A percentile compares a stretch with the other conserved stretches of the same genome.
phyloP scores from a whole-genome alignment of 805 yeast species.

The Schwanniomyces pseudopolymorphus region DNA sequence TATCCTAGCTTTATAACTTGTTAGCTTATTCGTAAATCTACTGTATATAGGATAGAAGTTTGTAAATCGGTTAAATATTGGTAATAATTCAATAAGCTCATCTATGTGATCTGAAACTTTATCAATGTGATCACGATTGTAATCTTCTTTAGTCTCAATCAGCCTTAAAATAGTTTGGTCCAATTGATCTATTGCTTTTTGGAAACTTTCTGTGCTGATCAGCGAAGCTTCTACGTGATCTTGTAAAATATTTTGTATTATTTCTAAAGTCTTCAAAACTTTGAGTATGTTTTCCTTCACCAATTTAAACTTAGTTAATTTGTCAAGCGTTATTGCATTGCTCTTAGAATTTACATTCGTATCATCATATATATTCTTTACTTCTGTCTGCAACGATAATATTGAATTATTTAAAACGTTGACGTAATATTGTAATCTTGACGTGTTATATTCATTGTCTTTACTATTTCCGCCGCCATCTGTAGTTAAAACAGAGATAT shows the following conservation, averaged over 20 bases:
- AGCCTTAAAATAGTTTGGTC: slow-evolving; percentile 39
- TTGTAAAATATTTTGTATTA: slow-evolving; percentile 21
- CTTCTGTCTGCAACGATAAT: slow-evolving; percentile 52
- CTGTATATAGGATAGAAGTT: slow-evolving; percentile 51
- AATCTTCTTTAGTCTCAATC: slow-evolving; percentile 15
- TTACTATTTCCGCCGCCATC: slow-evolving; percentile 13
- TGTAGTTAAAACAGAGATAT: slow-evolving; percentile 6
- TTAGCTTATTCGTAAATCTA: slow-evolving; percentile 38
- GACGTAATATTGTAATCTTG: slow-evolving; percentile 65
- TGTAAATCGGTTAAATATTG: slow-evolving; percentile 53
- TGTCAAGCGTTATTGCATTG: slow-evolving; percentile 24
- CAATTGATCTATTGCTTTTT: slow-evolving; percentile 42
- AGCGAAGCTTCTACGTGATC: slow-evolving; percentile 4
- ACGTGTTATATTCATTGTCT: slow-evolving; percentile 34
- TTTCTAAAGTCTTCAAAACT: slow-evolving; percentile 48
- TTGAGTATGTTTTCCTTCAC: slow-evolving; percentile 46
- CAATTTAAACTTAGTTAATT: slow-evolving; percentile 42
- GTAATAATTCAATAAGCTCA: slow-evolving; percentile 47
- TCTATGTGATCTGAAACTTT: slow-evolving; percentile 45
- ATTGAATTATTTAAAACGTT: slow-evolving; percentile 61
- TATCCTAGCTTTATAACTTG: slow-evolving; percentile 23
- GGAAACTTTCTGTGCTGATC: slow-evolving; percentile 16
- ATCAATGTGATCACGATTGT: slow-evolving; percentile 13
- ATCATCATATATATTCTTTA: slow-evolving; percentile 22
- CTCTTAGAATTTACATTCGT: slow-evolving; percentile 12